Evolutionary conservation across 2,329 filamentous ascomycete genomes (phyloP).

Genomic region (Calonectria ilicicola): DNA sequence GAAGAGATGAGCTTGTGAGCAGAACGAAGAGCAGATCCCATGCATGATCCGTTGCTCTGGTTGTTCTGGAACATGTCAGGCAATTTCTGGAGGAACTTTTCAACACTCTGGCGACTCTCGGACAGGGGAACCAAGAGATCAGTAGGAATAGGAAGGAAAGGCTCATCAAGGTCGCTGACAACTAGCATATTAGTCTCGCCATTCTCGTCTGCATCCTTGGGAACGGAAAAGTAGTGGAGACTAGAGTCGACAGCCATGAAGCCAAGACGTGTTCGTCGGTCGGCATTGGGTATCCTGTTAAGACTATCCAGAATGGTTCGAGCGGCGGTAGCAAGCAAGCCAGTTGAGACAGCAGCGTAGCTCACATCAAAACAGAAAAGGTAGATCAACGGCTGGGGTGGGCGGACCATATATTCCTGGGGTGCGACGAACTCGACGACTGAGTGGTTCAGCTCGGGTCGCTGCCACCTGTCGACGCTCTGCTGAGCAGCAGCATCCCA

Average conservation of each 20-base stretch:
- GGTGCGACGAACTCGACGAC: conserved; percentile 98
- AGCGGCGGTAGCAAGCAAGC: conserved; percentile 90
- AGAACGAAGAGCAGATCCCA: conserved; percentile 92
- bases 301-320: conserved; percentile 95
- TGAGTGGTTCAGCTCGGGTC: conserved; percentile 93
- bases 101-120: conserved; percentile 91
- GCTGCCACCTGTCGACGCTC: conserved; percentile 90
- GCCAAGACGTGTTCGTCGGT: conserved; percentile 89
- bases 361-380: conserved; percentile 96
- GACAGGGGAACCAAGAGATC: conserved; percentile 91
- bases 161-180: conserved; percentile 94
- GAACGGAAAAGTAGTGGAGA: conserved; percentile 95
- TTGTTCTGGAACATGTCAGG: conserved; percentile 98
- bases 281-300: conserved; percentile 97
- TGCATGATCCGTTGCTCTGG: conserved; percentile 88
- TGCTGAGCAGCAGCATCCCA: conserved; percentile 96
- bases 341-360: conserved; percentile 88
- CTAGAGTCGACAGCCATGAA: conserved; percentile 97
- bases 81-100: conserved; percentile 89
- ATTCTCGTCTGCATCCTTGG: conserved; percentile 86
- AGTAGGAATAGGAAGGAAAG: conserved; percentile 92
- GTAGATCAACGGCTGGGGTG: conserved; percentile 94
- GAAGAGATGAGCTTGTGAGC: conserved; percentile 96
- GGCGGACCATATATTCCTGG: conserved; percentile 99
- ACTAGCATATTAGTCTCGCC: conserved; percentile 92